phyloP scores from a whole-genome alignment of 1,284 basidiomycete genomes.

The Sporisorium scitamineum region DNA sequence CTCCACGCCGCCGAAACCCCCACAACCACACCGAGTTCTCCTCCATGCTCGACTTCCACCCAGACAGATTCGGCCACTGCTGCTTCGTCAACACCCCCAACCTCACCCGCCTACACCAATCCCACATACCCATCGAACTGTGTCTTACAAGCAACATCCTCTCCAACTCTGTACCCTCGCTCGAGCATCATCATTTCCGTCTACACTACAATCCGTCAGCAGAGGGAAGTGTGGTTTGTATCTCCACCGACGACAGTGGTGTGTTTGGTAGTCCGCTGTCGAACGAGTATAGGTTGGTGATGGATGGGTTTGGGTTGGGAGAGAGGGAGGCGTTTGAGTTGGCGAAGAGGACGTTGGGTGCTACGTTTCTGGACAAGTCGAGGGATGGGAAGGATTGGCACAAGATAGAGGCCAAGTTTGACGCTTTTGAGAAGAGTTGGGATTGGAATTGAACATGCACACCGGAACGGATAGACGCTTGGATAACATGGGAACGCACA shows the following conservation, averaged over 20 bases:
- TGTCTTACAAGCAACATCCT: conserved; percentile 54
- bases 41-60: conserved; percentile 37
- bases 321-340: conserved; percentile 15
- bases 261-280: conserved; percentile 45
- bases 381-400: background rate
- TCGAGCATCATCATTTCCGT: conserved; percentile 33
- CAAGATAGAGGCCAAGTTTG: conserved; percentile 1
- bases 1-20: conserved; percentile 46
- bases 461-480: background rate
- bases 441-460: conserved; percentile 4
- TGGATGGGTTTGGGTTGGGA: conserved; percentile 29
- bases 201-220: conserved; percentile 5
- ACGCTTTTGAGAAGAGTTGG: conserved; percentile 9
- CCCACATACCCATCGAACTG: conserved; percentile 37
- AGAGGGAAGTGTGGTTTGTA: conserved; percentile 19
- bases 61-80: conserved; percentile 49
- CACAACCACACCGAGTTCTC: conserved; percentile 26
- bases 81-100: conserved; percentile 35
- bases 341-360: conserved; percentile 8
- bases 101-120: conserved; percentile 1
- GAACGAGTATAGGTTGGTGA: conserved; percentile 45
- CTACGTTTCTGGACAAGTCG: conserved; percentile 7
- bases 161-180: conserved; percentile 14
- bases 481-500: too few species aligned
- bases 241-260: conserved; percentile 52